Evolutionary conservation across 148 eudicot species (phyloP), one percentile per base, ranked within the genome.

Genomic region (Fagopyrum tataricum): DNA sequence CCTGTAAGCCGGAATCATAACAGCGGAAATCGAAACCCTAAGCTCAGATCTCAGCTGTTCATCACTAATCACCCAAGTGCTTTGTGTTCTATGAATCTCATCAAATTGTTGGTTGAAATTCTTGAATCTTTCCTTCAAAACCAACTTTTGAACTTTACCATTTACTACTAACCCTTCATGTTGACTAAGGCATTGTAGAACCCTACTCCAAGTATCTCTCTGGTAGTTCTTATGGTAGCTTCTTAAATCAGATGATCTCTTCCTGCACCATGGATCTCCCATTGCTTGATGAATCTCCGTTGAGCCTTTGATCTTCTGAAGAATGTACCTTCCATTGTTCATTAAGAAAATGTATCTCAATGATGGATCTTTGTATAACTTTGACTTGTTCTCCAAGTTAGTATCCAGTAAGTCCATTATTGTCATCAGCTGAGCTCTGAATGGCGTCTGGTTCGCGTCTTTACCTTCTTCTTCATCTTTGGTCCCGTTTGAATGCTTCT

Each of bases 41-140:
- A 93, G 87, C 85, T 93, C 98, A 31, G 98, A 93, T 67, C 89
- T 97, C 14, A 91, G 85, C 75, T 93, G 98, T 71, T 91, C 97
- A 61, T 93, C 98, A n/a, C 91, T 85, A 17, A 93, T 90, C 74
- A 91, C 86, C 98, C 98, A 91, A 0, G 74, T 67, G 73, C 87
- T 85, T 56, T 91, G 98, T 11, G 90, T 81, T 80, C 72, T 86
- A 62, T 86, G 92, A 74, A 93, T 89, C 73, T 93, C 98, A 26
- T 93, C 98, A 20, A 93, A 93, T 79, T 81, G 62, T 0, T 86
- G 81, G 20, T 93, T 93, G 77, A 93, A 93, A 20, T 77, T 85
- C 82, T 93, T 93, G 87, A 93, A 93, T 78, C 86, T 78, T 79
- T 93, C 98, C 72, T 93, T 93, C 17, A 93, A n/a, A 1, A 82